Base-by-base conservation (phyloP, 208 protist genomes). In the Acanthamoeba sp. region DNA sequence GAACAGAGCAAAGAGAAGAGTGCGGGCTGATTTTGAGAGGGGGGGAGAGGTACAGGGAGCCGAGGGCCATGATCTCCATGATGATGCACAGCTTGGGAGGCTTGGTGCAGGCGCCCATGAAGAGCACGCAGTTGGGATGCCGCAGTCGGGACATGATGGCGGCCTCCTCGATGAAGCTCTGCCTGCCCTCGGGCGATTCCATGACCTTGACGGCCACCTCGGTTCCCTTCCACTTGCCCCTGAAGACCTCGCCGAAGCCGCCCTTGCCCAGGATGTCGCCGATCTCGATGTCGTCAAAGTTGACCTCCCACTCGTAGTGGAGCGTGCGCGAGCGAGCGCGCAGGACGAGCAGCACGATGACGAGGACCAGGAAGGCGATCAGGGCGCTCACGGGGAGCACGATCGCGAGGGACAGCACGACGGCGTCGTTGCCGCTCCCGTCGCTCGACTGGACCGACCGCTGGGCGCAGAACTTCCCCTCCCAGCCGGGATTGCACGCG, bases 1-100 rank as follows among this genome's bases (percentile, higher is more conserved):
- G n/a, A n/a, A n/a, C n/a, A n/a, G n/a, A n/a, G n/a, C n/a, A n/a
- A n/a, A n/a, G n/a, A n/a, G n/a, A n/a, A n/a, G n/a, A n/a, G n/a
- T n/a, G n/a, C n/a, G n/a, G n/a, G n/a, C n/a, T n/a, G n/a, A n/a
- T n/a, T n/a, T n/a, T n/a, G n/a, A n/a, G n/a, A n/a, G n/a, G n/a
- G n/a, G n/a, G n/a, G n/a, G n/a, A n/a, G n/a, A n/a, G n/a, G 42
- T 50, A 85, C 10, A 85, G 45, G 10, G 76, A 50, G 36, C 76
- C 76, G 29, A 85, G 76, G 12, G 84, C 10, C 84, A 91, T 91
- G n/a, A 38, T 66, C 57, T 91, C 84, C 84, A 91, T 91, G 34
- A 91, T 42, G 38, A 91, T n/a, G n/a, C n/a, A n/a, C n/a, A n/a
- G n/a, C n/a, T n/a, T n/a, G n/a, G n/a, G n/a, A n/a, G n/a, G n/a